Evolutionary conservation across 345 rosid genomes (phyloP).

Genomic region (Aegle marmelos): DNA sequence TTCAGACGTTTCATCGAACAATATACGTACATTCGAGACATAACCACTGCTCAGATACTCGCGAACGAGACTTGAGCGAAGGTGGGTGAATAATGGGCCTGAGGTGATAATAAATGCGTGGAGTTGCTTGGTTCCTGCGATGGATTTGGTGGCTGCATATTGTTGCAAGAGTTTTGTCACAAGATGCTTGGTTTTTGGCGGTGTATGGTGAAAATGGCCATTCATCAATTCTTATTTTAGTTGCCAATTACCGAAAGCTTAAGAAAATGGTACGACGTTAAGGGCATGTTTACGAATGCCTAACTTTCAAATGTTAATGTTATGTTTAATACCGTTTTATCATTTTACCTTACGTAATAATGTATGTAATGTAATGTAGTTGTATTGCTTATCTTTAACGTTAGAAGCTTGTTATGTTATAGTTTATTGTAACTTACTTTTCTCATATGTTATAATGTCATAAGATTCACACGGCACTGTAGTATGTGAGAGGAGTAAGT

Average conservation of each 20-base stretch:
- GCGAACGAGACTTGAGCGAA: constrained; percentile 22
- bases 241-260: neutral
- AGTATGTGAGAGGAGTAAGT: no score
- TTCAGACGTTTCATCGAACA: constrained; percentile 54
- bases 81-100: constrained; percentile 25
- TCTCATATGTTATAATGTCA: no score
- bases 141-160: constrained; percentile 37
- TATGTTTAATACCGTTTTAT: no score
- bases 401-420: no score
- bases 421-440: no score
- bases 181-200: constrained; percentile 12
- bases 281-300: no score
- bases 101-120: constrained; percentile 46
- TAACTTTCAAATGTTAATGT: no score
- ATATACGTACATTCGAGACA: constrained; percentile 27
- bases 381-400: no score
- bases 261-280: neutral
- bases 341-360: no score
- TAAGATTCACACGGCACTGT: no score
- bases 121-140: constrained; percentile 37
- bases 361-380: no score
- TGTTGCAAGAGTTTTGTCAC: constrained; percentile 38
- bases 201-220: constrained; percentile 19
- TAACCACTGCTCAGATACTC: constrained; percentile 22
- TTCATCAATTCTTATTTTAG: constrained; percentile 20